Conservation (phyloP, 1,139 yeast genomes). For the Saccharomyces hybrid region DNA sequence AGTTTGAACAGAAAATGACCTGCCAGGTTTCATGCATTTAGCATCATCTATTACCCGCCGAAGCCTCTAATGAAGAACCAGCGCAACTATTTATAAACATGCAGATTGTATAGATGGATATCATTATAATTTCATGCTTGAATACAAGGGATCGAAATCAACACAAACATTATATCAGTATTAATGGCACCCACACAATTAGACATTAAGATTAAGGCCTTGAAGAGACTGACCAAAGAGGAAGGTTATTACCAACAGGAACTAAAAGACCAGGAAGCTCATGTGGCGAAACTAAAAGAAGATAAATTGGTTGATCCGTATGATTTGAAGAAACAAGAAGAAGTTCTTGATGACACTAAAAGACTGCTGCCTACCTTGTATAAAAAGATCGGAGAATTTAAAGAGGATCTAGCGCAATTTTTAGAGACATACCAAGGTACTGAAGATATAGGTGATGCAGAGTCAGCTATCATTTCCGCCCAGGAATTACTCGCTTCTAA, state of each 20-base stretch:
- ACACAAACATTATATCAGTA: not conserved
- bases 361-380: slow-evolving; percentile 60
- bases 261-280: slow-evolving; percentile 49
- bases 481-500: slow-evolving; percentile 14
- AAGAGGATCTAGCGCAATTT: slow-evolving; percentile 39
- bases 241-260: slow-evolving; percentile 58
- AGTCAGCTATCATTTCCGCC: slow-evolving; percentile 22
- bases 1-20: not conserved
- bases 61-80: not conserved
- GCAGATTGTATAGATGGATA: too few species aligned
- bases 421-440: slow-evolving; percentile 38
- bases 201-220: slow-evolving; percentile 70
- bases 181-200: slow-evolving; percentile 69
- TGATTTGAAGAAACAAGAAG: slow-evolving; percentile 58
- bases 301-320: slow-evolving; percentile 52
- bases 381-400: slow-evolving; percentile 45
- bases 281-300: slow-evolving; percentile 37
- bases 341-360: slow-evolving; percentile 61
- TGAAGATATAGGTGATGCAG: slow-evolving; percentile 30
- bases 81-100: not conserved
- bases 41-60: not conserved
- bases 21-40: not conserved
- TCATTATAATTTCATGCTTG: slow-evolving; percentile 5
- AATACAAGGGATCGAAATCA: not conserved
- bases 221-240: slow-evolving; percentile 69